Base-by-base conservation (phyloP, 2,329 filamentous ascomycete species). In the Cryphonectria japonica region DNA sequence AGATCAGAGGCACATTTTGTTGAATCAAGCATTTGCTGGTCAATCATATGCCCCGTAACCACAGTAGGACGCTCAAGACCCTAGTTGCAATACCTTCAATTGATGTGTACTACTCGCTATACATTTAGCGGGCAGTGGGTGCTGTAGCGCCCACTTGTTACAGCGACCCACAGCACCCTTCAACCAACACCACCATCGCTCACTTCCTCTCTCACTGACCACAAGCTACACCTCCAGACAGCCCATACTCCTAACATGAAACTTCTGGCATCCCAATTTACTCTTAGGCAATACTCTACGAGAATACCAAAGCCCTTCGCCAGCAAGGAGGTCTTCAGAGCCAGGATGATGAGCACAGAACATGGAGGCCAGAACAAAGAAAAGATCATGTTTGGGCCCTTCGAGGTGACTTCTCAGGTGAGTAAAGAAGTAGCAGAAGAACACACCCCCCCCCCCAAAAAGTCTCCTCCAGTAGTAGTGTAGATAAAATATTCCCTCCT, bases 371-470 rank as follows among this genome's bases (percentile, higher is more conserved):
- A 50, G 46, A 50, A 50, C 46, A 11, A 32, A 19, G 29, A 50
- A 43, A 71, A 72, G 64, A 79, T 95, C 75, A 85, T 89, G 77
- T 96, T 97, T 78, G 93, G 93, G 19, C 87, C 90, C 11, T 95
- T 92, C 78, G 85, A 92, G 71, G 92, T 97, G 69, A 93, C 92
- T 16, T 85, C 88, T 26, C 93, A 94, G 84, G 92, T 92, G 81
- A 76, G 82, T 16, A 46, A 3, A 29, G 16, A 7, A 39, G 37
- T 39, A 11, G 37, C 11, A 39, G 9, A 0, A 39, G 37, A 39
- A 39, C 37, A 11, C 13, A 34, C 34, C 60, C 2, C 34, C 34
- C 63, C 46, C 13, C 34, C 29, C 2, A 2, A 7, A 13, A 41
- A 16, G 34, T 34, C 2, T 34, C 34, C 34, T 34, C 26, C 26